phyloP scores from a whole-genome alignment of 768 basidiomycete species.

The Phlebiopsis gigantea region DNA sequence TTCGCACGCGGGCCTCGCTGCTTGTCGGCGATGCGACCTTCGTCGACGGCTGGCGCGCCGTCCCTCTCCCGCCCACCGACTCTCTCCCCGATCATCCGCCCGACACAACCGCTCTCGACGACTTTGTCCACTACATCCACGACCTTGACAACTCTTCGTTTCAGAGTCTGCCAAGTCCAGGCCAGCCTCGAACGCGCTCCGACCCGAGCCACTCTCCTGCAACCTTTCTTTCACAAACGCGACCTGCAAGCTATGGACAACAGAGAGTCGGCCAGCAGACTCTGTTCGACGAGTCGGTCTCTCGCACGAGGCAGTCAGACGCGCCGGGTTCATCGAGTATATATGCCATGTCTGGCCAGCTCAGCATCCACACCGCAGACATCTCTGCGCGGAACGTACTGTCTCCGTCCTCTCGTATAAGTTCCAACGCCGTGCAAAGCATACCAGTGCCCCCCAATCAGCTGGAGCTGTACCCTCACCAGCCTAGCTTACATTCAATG shows the following conservation, averaged over 20 bases:
- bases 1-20: neutral
- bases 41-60: neutral
- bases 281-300: neutral
- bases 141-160: too few species aligned
- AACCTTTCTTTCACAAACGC: neutral
- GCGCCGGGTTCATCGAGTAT: neutral
- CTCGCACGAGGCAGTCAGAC: neutral
- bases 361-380: neutral
- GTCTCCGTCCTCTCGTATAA: neutral
- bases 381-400: neutral
- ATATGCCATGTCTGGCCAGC: neutral
- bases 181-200: too few species aligned
- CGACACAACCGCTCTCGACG: neutral
- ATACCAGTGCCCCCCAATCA: neutral
- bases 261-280: neutral
- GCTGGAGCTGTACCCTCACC: neutral
- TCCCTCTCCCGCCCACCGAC: neutral
- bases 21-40: neutral
- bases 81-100: neutral
- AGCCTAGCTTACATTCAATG: neutral
- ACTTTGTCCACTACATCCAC: neutral
- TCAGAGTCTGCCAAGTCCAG: too few species aligned
- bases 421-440: neutral
- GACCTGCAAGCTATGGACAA: neutral
- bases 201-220: too few species aligned